Conservation (phyloP, 2,329 filamentous ascomycete species). For the Blastomyces emzantsi region DNA sequence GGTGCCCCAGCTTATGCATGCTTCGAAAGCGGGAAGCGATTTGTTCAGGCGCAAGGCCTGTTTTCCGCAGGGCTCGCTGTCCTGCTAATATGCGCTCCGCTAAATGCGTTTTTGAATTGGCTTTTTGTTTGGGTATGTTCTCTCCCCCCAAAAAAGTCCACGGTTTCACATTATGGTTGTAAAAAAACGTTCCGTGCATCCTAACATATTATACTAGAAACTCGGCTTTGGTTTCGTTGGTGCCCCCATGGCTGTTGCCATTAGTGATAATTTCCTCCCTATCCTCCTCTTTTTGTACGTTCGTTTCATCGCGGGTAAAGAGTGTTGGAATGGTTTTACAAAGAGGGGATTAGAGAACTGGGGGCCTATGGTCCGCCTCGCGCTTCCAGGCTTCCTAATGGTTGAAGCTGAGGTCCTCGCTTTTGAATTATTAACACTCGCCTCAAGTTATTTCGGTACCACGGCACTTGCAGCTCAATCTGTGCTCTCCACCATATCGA, state of each 20-base stretch:
- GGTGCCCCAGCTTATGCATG: conserved; percentile 67
- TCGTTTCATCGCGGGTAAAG: conserved; percentile 57
- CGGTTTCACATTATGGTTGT: not conserved
- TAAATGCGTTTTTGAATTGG: conserved; percentile 76
- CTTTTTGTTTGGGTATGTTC: conserved; percentile 62
- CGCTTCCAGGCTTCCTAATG: conserved; percentile 85
- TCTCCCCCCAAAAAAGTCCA: not conserved
- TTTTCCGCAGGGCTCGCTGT: conserved; percentile 77
- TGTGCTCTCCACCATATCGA: conserved; percentile 66
- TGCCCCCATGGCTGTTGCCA: conserved; percentile 65
- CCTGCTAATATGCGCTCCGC: conserved; percentile 68
- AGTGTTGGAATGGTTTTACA: conserved; percentile 78
- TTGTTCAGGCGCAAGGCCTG: conserved; percentile 78
- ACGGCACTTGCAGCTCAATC: conserved; percentile 80
- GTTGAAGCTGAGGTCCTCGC: conserved; percentile 88
- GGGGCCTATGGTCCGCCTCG: conserved; percentile 76
- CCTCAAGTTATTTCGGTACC: conserved; percentile 67
- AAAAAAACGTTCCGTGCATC: conserved; percentile 1
- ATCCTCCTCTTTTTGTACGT: conserved; percentile 66
- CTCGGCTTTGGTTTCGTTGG: conserved; percentile 63
- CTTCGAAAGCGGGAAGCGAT: conserved; percentile 77
- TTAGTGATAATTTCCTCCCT: conserved; percentile 68
- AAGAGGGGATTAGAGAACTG: conserved; percentile 62
- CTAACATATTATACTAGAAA: conserved; percentile 26
- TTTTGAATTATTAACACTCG: conserved; percentile 85